Evolutionary conservation across 2,329 filamentous ascomycete species (phyloP).

Genomic region (Truncatella angustata): DNA sequence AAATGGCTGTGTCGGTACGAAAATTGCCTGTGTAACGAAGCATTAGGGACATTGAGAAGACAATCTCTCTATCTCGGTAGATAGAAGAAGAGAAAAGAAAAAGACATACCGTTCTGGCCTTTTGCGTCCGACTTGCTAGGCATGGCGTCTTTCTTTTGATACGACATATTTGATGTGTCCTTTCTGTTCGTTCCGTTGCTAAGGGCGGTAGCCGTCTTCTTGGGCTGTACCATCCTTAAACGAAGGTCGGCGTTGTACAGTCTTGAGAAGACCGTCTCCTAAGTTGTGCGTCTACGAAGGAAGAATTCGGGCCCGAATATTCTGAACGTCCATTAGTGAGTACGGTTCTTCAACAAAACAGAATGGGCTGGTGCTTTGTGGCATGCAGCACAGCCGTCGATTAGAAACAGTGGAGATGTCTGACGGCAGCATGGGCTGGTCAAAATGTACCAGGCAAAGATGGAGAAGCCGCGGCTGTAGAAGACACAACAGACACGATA

Average conservation of each 20-base stretch:
- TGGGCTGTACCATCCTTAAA: conserved; percentile 33
- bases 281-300: not conserved
- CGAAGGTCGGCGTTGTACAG: conserved; percentile 16
- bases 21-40: conserved; percentile 61
- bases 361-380: too few relatives aligned
- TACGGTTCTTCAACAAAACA: too few relatives aligned
- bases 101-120: conserved; percentile 32
- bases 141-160: conserved; percentile 28
- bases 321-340: not conserved
- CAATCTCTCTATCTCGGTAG: too few relatives aligned
- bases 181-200: conserved; percentile 29
- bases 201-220: conserved; percentile 26
- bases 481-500: too few relatives aligned
- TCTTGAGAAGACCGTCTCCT: not conserved
- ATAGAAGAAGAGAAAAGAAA: too few relatives aligned
- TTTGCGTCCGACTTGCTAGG: conserved; percentile 18
- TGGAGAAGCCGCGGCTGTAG: too few relatives aligned
- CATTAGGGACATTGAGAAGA: too few relatives aligned
- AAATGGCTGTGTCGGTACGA: conserved; percentile 86
- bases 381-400: too few relatives aligned
- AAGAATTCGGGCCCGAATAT: not conserved
- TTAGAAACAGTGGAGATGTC: too few relatives aligned
- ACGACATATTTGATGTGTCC: conserved; percentile 27
- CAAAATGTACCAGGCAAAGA: too few relatives aligned
- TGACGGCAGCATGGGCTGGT: too few relatives aligned